Base-by-base conservation (phyloP, 2,329 filamentous ascomycete genomes). In the Sordariomycetes sp. region DNA sequence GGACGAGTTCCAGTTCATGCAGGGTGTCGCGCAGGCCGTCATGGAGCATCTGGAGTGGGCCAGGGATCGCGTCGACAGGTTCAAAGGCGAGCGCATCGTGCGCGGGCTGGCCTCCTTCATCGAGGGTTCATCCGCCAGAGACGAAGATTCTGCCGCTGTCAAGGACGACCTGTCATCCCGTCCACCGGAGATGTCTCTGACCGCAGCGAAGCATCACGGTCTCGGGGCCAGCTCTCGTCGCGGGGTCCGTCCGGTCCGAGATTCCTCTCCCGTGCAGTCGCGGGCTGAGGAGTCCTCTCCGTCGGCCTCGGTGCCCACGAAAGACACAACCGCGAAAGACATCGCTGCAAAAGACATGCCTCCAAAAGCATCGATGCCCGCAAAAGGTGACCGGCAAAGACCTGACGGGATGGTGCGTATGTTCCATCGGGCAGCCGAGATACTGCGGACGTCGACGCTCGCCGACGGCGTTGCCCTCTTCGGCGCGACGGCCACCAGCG, bases 31-130 rank as follows among this genome's bases (percentile, higher is more conserved):
- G 1, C 56, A 57, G 14, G 68, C 73, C 4, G 61, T 76, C 5
- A 75, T 77, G 57, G 67, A 75, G 24, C 76, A 81, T 37, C 50
- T 83, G 8, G 74, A 77, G 53, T 70, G 63, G 59, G 70, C 59
- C 29, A 63, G 65, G 41, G 64, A 59, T 40, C 66, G 56, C 34
- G 69, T 62, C 36, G 72, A 67, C 43, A 70, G 66, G 43, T 66
- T 59, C 45, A 65, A 63, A 43, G 70, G 61, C 26, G 72, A 64
- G 40, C 66, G 62, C 45, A 77, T 69, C 55, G 68, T 67, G 26
- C 62, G 67, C 12, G 70, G 71, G 0, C 52, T 78, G 9, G 69
- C 66, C 3, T 58, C 61, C 14, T 76, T 74, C 35, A 67, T 73
- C 6, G 69, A 72, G 37, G 66, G 66, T 8, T 30, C 20, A 12